Evolutionary conservation across 2,329 filamentous ascomycete species (phyloP).

Genomic region (Penicillium decumbens): DNA sequence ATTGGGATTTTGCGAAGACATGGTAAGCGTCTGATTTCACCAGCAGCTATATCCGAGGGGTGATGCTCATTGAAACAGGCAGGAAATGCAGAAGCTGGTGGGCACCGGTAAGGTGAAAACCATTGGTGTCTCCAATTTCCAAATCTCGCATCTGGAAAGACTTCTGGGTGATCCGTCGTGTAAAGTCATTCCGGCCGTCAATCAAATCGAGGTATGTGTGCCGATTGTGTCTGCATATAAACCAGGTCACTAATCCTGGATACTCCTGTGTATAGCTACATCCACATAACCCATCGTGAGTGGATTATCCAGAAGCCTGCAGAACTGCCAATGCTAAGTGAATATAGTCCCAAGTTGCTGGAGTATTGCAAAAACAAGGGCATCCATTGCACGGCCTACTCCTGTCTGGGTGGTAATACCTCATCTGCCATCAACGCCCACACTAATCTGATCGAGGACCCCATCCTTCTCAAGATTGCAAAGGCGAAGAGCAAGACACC

Average conservation of each 20-base stretch:
- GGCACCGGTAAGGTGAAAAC: constrained; percentile 57
- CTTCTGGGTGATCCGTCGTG: constrained; percentile 57
- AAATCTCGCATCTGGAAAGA: constrained; percentile 67
- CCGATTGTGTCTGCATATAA: not conserved
- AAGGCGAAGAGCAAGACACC: not conserved
- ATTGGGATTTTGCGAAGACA: not conserved
- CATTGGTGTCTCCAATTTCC: constrained; percentile 78
- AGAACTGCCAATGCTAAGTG: not conserved
- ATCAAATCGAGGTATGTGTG: constrained; percentile 67
- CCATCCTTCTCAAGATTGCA: constrained; percentile 11
- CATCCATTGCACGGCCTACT: constrained; percentile 64
- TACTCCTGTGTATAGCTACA: not conserved
- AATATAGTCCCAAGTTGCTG: constrained; percentile 64
- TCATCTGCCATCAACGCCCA: constrained; percentile 31
- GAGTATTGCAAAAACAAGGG: constrained; percentile 67
- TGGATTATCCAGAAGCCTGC: not conserved
- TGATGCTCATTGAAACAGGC: not conserved
- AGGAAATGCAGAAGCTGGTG: constrained; percentile 25
- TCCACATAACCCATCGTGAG: not conserved
- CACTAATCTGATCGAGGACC: constrained; percentile 61
- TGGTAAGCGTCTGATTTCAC: not conserved
- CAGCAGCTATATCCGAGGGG: not conserved
- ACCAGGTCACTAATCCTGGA: not conserved
- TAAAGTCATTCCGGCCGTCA: constrained; percentile 59
- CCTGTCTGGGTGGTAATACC: constrained; percentile 65